These are phyloP conservation scores for Cryoendolithus antarcticus DNA, from an alignment of 2,329 filamentous ascomycete genomes.

Conservation along the genomic window DNA sequence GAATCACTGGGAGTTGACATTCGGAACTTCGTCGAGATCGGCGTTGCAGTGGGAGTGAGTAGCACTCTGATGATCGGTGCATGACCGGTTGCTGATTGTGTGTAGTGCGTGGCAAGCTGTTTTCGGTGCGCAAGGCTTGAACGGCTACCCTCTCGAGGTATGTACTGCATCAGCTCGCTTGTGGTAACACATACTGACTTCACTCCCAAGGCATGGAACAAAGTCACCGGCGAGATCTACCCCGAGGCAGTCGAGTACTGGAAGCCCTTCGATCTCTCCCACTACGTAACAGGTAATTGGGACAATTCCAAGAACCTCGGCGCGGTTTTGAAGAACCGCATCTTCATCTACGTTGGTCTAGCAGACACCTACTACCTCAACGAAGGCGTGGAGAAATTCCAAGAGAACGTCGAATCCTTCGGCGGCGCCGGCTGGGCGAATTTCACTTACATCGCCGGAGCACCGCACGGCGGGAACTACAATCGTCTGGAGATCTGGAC, in stretches of 20 bases:
- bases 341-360: conserved; percentile 25
- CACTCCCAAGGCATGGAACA: conserved; percentile 21
- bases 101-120: conserved; percentile 24
- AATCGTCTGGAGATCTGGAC: conserved; percentile 21
- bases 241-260: conserved; percentile 25
- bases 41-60: conserved; percentile 23
- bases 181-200: not conserved
- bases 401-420: conserved; percentile 20
- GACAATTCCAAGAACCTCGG: conserved; percentile 22
- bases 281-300: conserved; percentile 25
- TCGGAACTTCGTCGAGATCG: conserved; percentile 24
- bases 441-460: conserved; percentile 21
- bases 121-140: conserved; percentile 13
- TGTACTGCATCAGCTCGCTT: not conserved
- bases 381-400: conserved; percentile 25
- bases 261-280: conserved; percentile 25
- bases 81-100: not conserved
- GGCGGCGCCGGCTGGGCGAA: conserved; percentile 27
- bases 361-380: conserved; percentile 27
- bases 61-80: not conserved
- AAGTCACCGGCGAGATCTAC: conserved; percentile 28
- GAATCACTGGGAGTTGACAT: conserved; percentile 28
- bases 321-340: conserved; percentile 18
- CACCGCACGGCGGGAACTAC: conserved; percentile 25
- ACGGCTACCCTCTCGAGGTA: conserved; percentile 26